Base-by-base conservation (phyloP, 2,329 filamentous ascomycete species). In the Magnaporthales sp. region DNA sequence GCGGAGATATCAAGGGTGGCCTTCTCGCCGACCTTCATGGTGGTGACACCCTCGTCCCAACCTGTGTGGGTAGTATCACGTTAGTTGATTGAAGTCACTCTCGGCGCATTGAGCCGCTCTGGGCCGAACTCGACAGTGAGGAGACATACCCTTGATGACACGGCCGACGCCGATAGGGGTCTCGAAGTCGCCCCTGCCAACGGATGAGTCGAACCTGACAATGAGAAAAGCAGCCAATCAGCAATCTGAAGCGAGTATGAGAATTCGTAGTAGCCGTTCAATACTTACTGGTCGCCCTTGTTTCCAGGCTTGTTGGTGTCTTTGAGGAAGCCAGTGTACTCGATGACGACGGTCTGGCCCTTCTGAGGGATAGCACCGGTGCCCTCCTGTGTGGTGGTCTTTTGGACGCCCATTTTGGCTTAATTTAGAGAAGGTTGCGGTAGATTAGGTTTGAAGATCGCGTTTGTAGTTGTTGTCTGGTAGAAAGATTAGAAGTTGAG, bases 11-110 rank as follows among this genome's bases (percentile, higher is more conserved):
- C 90, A 70, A 99, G 84, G 65, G 87, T 91, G 66, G 92, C 89
- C 82, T 91, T 94, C 85, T 98, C 94, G 76, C 94, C 93, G 68
- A 96, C 82, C 76, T 89, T 89, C 94, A 99, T 97, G 75, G 87
- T 82, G 64, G 82, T 80, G 66, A 98, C 93, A 71, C 90, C 93
- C 80, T 97, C 89, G 74, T 92, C 93, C 92, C 87, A 96, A 72
- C 87, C 91, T 93, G 71, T 64, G 4, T 11, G 24, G n/a, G 9
- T 13, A 5, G 13, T 22, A 46, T n/a, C 19, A 1, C 10, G 22
- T 63, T 51, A 46, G 62, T 15, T 2, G 27, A 46, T 27, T 51
- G 10, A 32, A 63, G 29, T 3, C 22, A n/a, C 1, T 24, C 26
- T 4, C 7, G 62, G 30, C 4, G n/a, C 26, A n/a, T 26, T 24